phyloP scores from a whole-genome alignment of 176 grass and related monocot species.

The Ananas comosus region DNA sequence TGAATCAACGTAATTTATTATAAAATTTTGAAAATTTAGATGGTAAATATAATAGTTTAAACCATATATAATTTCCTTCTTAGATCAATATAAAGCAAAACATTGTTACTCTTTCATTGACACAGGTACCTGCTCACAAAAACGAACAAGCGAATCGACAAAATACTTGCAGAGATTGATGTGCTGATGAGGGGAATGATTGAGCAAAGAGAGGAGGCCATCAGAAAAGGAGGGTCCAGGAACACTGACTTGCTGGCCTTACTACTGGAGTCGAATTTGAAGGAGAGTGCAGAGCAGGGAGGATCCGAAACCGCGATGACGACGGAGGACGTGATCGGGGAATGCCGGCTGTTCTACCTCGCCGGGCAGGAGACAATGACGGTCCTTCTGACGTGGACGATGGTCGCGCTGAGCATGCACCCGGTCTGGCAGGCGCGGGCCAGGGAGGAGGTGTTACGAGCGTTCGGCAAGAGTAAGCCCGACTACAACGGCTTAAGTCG shows the following conservation, averaged over 20 bases:
- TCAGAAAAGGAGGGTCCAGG: conserved; percentile 16
- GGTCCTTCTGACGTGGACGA: conserved; percentile 51
- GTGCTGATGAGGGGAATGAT: conserved; percentile 45
- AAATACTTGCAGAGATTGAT: conserved; percentile 21
- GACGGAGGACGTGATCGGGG: conserved; percentile 49
- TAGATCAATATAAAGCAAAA: too few relatives aligned
- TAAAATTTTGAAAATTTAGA: too few relatives aligned
- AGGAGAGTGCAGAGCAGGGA: conserved; percentile 27
- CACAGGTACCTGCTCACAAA: too few relatives aligned
- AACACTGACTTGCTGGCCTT: conserved; percentile 46
- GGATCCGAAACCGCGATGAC: conserved; percentile 31
- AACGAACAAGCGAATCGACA: too few relatives aligned
- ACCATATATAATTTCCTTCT: too few relatives aligned
- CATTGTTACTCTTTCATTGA: too few relatives aligned
- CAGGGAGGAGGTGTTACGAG: conserved; percentile 45
- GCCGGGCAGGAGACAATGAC: conserved; percentile 58
- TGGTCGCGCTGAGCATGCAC: conserved; percentile 59
- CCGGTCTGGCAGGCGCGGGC: conserved; percentile 57
- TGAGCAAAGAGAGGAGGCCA: conserved; percentile 36
- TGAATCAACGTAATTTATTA: too few relatives aligned
- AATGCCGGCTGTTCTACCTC: conserved; percentile 87
- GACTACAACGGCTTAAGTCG: conserved; percentile 27
- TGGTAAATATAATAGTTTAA: too few relatives aligned
- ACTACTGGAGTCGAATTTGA: conserved; percentile 55
- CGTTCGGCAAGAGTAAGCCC: conserved; percentile 48